Evolutionary conservation across 768 basidiomycete species (phyloP).

Genomic region (Boletus sensibilis): DNA sequence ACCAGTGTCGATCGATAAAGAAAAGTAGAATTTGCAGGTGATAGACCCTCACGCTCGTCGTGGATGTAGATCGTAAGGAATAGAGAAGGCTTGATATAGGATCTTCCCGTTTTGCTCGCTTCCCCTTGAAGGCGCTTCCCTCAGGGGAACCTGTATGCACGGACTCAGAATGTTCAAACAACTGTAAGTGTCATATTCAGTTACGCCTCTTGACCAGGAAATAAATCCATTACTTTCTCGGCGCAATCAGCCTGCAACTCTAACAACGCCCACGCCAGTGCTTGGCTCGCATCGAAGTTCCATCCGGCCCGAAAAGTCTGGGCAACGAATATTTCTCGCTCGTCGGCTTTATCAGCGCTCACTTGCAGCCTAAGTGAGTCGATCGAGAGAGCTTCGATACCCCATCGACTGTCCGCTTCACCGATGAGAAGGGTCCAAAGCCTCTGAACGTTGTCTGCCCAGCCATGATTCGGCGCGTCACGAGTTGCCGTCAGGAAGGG

Average conservation of each 20-base stretch:
- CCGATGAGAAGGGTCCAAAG: slow-evolving; percentile 57
- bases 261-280: slow-evolving; percentile 74
- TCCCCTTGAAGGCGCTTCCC: slow-evolving; percentile 37
- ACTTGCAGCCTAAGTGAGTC: slow-evolving; percentile 61
- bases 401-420: slow-evolving; percentile 65
- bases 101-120: slow-evolving; percentile 56
- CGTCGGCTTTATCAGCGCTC: slow-evolving; percentile 17
- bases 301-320: slow-evolving; percentile 70
- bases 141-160: slow-evolving; percentile 38
- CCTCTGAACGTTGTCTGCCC: slow-evolving; percentile 47
- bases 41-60: slow-evolving; percentile 41
- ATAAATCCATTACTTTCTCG: slow-evolving; percentile 48
- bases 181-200: slow-evolving; percentile 36
- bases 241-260: slow-evolving; percentile 81
- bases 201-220: background rate
- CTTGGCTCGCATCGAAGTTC: slow-evolving; percentile 68
- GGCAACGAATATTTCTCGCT: slow-evolving; percentile 51
- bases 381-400: slow-evolving; percentile 62
- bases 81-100: slow-evolving; percentile 57
- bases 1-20: slow-evolving; percentile 79
- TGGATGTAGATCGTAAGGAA: slow-evolving; percentile 39
- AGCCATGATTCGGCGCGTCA: slow-evolving; percentile 35
- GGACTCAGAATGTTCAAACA: slow-evolving; percentile 64
- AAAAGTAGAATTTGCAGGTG: slow-evolving; percentile 81
- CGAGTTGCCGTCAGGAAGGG: slow-evolving; percentile 58